Evolutionary conservation across 2,329 filamentous ascomycete species (phyloP).

Genomic region (Colletotrichum sp.): DNA sequence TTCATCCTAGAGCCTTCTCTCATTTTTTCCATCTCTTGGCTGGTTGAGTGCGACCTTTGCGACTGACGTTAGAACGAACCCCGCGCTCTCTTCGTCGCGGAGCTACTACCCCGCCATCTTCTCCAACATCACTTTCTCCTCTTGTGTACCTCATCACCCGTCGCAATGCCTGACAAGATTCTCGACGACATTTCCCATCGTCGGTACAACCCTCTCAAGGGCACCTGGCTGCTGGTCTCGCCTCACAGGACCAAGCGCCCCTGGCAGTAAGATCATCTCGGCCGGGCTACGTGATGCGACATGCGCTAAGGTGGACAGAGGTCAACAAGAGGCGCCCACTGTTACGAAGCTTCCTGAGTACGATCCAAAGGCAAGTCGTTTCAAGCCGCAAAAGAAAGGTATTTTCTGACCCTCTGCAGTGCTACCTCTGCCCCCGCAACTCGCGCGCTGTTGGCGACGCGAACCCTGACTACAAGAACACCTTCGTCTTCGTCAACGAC

Average conservation of each 20-base stretch:
- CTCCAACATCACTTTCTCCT: neutral
- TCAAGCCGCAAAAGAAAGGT: neutral
- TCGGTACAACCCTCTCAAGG: constrained; percentile 89
- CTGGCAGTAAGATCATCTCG: constrained; percentile 79
- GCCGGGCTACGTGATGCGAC: neutral
- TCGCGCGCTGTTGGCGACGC: constrained; percentile 82
- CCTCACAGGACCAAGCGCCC: constrained; percentile 96
- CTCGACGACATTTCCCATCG: constrained; percentile 97
- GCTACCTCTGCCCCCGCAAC: constrained; percentile 95
- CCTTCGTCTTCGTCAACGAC: constrained; percentile 96
- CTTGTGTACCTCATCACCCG: neutral
- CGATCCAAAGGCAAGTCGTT: constrained; percentile 67
- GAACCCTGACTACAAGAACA: constrained; percentile 86
- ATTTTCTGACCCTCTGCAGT: constrained; percentile 52
- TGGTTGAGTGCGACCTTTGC: neutral
- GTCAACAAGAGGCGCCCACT: constrained; percentile 77
- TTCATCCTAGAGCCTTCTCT: neutral
- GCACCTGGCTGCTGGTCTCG: constrained; percentile 92
- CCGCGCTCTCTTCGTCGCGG: neutral
- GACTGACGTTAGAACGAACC: neutral
- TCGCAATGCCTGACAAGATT: constrained; percentile 72
- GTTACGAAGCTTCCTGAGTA: constrained; percentile 77
- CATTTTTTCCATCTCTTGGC: neutral
- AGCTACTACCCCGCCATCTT: constrained; percentile 14
- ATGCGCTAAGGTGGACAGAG: constrained; percentile 52